Percentiles rank a stretch among this genome's conserved stretches.
Conservation (phyloP, 169 alveolate species). For the Eimeria necatrix region DNA sequence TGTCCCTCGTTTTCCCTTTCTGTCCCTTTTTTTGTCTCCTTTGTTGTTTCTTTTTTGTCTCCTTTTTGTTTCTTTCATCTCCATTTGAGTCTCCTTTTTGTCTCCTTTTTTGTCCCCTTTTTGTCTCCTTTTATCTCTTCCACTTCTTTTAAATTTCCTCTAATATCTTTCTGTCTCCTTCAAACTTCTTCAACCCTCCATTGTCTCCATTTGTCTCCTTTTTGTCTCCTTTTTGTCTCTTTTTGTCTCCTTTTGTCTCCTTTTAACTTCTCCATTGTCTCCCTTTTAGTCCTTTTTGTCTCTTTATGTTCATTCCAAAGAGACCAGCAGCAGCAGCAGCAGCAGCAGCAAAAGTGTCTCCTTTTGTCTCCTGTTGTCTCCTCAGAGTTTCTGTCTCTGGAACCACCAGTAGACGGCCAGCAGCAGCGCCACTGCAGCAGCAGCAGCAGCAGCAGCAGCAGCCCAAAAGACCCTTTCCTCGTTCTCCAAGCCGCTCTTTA, state of each 20-base stretch:
- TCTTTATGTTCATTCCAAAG: not conserved
- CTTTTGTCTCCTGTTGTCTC: not conserved
- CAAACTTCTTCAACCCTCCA: no score
- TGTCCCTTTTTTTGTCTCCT: no score
- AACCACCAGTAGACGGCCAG: conserved; percentile 66
- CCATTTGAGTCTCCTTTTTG: no score
- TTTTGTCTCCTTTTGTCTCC: not conserved
- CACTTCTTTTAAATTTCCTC: no score
- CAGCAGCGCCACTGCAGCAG: not conserved
- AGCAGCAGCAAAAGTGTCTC: not conserved
- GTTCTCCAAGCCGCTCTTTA: conserved; percentile 87
- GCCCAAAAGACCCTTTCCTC: conserved; percentile 86
- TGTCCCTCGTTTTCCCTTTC: no score
- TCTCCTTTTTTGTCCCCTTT: no score
- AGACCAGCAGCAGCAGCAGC: conserved; percentile 7
- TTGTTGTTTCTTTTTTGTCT: no score
- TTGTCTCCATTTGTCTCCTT: no score
- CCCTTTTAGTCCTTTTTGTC: not conserved
- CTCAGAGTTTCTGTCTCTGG: conserved; percentile 32
- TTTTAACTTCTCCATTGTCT: not conserved
- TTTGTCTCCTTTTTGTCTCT: not conserved
- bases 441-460: conserved; percentile 73
- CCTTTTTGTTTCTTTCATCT: no score
- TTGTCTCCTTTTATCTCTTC: no score
- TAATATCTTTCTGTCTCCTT: no score